Evolutionary conservation across 2,329 filamentous ascomycete genomes (phyloP).

Genomic region (Alternaria sp.): DNA sequence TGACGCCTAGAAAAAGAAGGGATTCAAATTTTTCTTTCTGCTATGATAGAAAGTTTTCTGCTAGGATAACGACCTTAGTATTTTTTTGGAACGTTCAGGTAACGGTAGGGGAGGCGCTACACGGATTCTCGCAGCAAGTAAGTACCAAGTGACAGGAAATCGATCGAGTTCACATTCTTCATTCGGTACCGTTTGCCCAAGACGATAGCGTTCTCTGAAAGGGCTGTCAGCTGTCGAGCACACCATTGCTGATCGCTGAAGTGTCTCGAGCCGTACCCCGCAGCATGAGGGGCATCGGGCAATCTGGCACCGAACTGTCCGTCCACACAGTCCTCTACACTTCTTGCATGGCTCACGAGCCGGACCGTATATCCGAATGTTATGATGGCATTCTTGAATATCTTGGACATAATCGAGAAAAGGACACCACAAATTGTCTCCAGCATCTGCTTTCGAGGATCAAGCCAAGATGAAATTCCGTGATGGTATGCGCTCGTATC

Average conservation of each 20-base stretch:
- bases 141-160: background rate
- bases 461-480: conserved; percentile 65
- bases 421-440: conserved; percentile 1
- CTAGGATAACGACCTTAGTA: too few relatives aligned
- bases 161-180: background rate
- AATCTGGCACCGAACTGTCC: conserved; percentile 33
- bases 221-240: background rate
- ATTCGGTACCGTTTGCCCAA: background rate
- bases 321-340: conserved; percentile 27
- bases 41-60: too few relatives aligned
- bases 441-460: background rate
- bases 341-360: conserved; percentile 18
- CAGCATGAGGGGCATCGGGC: conserved; percentile 28
- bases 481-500: conserved; percentile 57
- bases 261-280: conserved; percentile 16
- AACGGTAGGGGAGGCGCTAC: background rate
- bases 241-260: background rate
- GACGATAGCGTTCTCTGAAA: background rate
- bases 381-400: conserved; percentile 7
- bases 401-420: conserved; percentile 3
- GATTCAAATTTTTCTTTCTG: too few relatives aligned
- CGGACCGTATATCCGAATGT: conserved; percentile 33
- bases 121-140: conserved; percentile 3
- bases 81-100: background rate
- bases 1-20: too few relatives aligned